Conservation (phyloP, 257 asterid genomes). For the Jacaranda copaia region DNA sequence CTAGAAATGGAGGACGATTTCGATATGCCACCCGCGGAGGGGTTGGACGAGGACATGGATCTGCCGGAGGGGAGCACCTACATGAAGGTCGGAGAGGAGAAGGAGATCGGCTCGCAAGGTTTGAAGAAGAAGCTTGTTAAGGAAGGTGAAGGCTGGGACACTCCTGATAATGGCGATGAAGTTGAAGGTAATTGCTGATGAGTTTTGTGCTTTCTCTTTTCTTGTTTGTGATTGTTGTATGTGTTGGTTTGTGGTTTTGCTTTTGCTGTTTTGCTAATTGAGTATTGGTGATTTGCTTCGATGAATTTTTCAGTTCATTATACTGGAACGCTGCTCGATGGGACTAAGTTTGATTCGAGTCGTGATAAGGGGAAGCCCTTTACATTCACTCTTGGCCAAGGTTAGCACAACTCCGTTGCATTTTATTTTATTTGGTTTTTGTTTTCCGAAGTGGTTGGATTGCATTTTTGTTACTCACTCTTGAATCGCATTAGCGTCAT, state of each 20-base stretch:
- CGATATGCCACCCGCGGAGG: constrained; percentile 59
- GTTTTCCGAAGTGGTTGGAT: background rate
- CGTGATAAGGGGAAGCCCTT: constrained; percentile 70
- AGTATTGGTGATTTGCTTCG: constrained; percentile 16
- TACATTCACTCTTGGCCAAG: constrained; percentile 79
- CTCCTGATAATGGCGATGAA: constrained; percentile 72
- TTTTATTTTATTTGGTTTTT: background rate
- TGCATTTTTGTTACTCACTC: background rate
- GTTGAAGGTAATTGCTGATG: constrained; percentile 52
- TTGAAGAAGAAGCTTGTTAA: constrained; percentile 80
- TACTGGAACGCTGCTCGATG: constrained; percentile 73
- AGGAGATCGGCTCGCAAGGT: constrained; percentile 67
- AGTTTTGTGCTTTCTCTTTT: background rate
- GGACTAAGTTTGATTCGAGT: constrained; percentile 81
- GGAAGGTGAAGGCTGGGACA: constrained; percentile 75
- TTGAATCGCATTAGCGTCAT: background rate
- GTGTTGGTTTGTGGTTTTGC: background rate
- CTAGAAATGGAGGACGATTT: constrained; percentile 64
- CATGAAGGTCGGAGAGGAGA: constrained; percentile 78
- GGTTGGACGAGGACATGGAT: constrained; percentile 68
- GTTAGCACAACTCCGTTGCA: constrained; percentile 33
- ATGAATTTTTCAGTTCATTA: constrained; percentile 60
- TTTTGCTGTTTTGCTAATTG: constrained; percentile 7
- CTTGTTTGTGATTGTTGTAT: background rate
- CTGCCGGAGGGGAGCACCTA: constrained; percentile 58